phyloP scores from a whole-genome alignment of 805 yeast species.

The Candida sonorensis region DNA sequence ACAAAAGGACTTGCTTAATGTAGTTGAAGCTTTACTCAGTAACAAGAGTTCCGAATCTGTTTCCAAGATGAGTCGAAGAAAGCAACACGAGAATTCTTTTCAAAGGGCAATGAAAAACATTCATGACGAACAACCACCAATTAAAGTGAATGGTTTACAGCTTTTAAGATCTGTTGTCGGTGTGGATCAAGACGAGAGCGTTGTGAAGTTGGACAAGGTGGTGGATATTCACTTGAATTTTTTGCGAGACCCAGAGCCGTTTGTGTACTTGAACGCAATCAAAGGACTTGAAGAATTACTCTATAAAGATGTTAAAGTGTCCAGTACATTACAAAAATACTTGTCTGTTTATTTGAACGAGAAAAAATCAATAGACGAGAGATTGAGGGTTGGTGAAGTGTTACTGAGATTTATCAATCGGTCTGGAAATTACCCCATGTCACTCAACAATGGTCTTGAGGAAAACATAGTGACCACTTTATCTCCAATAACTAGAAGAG shows the following conservation, averaged over 20 bases:
- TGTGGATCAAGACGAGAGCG: not conserved
- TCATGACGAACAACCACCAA: slow-evolving; percentile 74
- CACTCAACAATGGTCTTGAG: slow-evolving; percentile 34
- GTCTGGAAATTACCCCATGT: slow-evolving; percentile 33
- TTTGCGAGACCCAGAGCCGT: slow-evolving; percentile 77
- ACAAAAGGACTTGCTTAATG: no score
- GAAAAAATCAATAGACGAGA: slow-evolving; percentile 44
- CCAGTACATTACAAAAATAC: slow-evolving; percentile 5
- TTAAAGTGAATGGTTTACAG: slow-evolving; percentile 79
- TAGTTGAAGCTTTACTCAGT: no score
- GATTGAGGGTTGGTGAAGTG: slow-evolving; percentile 81
- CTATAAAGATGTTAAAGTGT: slow-evolving; percentile 25
- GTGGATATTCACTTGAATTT: slow-evolving; percentile 57
- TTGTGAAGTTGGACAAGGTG: slow-evolving; percentile 44
- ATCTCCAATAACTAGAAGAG: slow-evolving; percentile 13
- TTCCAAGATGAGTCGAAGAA: no score
- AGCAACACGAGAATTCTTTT: slow-evolving; percentile 35
- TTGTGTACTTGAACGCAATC: slow-evolving; percentile 76
- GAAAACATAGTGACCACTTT: slow-evolving; percentile 39
- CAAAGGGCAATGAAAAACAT: slow-evolving; percentile 60
- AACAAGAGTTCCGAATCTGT: no score
- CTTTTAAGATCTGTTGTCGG: slow-evolving; percentile 44
- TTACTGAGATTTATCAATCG: slow-evolving; percentile 49
- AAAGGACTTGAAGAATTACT: slow-evolving; percentile 65
- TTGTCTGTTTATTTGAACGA: slow-evolving; percentile 9